Evolutionary conservation across 371 early-diverging fungal species (phyloP), one percentile per base, ranked within the genome.

Genomic region (Blakeslea trispora): DNA sequence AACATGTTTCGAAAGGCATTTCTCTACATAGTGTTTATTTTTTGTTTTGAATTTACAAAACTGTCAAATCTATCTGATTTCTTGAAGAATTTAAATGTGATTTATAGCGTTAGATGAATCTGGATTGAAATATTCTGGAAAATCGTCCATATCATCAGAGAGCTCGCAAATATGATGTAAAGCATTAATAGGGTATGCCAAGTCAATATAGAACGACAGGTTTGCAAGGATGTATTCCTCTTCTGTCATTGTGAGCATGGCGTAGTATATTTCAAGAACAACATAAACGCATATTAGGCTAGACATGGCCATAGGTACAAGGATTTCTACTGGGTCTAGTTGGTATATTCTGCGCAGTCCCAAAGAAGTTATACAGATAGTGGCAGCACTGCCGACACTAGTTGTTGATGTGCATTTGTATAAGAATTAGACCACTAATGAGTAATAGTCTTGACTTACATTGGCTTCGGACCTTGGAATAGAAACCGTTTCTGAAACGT

Each of bases 91-190:
- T 28, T 28, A 28, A 28, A 28, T 28, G 7, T 28, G 28, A 7
- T 28, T 28, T 28, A 28, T 5, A 7, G 28, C 28, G 7, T 28
- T 28, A 28, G 28, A 28, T 5, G 28, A 28, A 11, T 56, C 35
- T 17, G 65, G 65, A 21, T 55, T 45, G 47, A 64, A 59, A 19
- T 59, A 55, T 22, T 64, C 65, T 28, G 65, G 59, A 54, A 66
- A 58, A 22, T 53, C 46, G 28, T 66, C 67, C 0, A 73, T 50
- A 50, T 63, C 52, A 49, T 78, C 78, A 0, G 73, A 62, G 31
- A 78, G 46, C 32, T 78, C 78, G 37, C 78, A 78, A 15, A 68
- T 2, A 54, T 78, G 72, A 49, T 78, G 78, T 13, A 78, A 41
- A 22, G 69, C 69, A 7, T 75, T 71, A 23, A 78, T 66, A 13